Conservation (phyloP, 805 yeast species). For the Tetrapisispora fleetii region DNA sequence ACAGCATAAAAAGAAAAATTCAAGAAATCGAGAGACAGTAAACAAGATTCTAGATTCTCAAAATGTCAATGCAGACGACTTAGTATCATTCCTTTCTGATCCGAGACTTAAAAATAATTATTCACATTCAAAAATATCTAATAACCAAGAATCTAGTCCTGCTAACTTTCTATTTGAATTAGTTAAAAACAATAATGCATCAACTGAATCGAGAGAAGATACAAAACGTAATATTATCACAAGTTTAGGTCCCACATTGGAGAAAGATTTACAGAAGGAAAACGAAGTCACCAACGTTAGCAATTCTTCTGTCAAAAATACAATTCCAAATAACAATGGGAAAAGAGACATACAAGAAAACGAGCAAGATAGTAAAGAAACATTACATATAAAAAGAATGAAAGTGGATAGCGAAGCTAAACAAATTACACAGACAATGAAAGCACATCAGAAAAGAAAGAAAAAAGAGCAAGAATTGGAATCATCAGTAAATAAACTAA, state of each 20-base stretch:
- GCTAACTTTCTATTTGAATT: background rate
- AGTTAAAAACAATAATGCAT: background rate
- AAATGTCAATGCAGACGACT: constrained; percentile 1
- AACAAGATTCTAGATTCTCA: background rate
- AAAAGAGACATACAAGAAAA: background rate
- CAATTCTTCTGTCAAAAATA: background rate
- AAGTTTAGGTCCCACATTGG: background rate
- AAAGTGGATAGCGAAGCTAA: background rate
- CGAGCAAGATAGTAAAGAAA: background rate
- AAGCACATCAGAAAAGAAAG: constrained; percentile 55
- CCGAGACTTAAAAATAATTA: background rate
- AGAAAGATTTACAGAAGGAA: background rate
- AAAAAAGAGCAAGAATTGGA: constrained; percentile 88
- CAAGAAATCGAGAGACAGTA: background rate
- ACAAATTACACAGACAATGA: background rate
- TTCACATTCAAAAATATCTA: background rate
- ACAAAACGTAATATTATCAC: background rate
- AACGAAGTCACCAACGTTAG: background rate
- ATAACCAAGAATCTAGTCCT: background rate
- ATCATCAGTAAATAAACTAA: constrained; percentile 58
- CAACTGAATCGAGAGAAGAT: background rate
- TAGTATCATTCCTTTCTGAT: background rate
- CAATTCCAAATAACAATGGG: background rate
- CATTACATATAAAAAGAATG: background rate
- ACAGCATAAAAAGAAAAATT: constrained; percentile 17